Percentiles rank a stretch among this genome's conserved stretches.
These are phyloP conservation scores for Kalmusia sp. DNA, from an alignment of 2,329 filamentous ascomycete species.

Conservation along the genomic window DNA sequence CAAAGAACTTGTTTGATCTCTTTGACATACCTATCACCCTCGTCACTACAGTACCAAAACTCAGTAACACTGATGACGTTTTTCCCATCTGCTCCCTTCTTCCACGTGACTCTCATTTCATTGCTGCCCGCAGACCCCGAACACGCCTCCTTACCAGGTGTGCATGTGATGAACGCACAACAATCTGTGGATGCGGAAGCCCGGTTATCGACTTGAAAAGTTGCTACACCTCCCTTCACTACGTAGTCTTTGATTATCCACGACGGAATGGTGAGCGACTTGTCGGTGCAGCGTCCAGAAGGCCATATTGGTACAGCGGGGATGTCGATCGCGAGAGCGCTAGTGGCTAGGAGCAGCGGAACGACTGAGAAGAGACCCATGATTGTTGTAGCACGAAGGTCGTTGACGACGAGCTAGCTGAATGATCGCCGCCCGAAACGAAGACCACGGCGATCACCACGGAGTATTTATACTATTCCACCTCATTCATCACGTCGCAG, in stretches of 20 bases:
- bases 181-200: constrained; percentile 1
- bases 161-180: constrained; percentile 6
- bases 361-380: constrained; percentile 1
- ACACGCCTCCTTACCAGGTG: constrained; percentile 7
- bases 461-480: background rate
- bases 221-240: constrained; percentile 8
- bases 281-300: constrained; percentile 13
- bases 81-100: constrained; percentile 6
- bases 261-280: constrained; percentile 9
- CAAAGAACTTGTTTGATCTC: too few relatives aligned
- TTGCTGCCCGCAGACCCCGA: background rate
- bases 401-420: background rate
- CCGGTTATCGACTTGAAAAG: constrained; percentile 12
- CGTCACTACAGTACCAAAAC: constrained; percentile 13
- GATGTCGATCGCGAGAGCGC: constrained; percentile 7
- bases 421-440: background rate
- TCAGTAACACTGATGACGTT: constrained; percentile 8
- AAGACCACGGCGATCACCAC: background rate
- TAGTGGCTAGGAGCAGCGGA: background rate
- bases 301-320: constrained; percentile 11
- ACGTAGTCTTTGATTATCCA: constrained; percentile 12
- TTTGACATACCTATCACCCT: constrained; percentile 11
- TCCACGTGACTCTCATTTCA: constrained; percentile 5
- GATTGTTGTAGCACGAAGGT: background rate
- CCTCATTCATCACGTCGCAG: background rate